Percentiles rank a stretch among this genome's conserved stretches.
Evolutionary conservation across 345 rosid genomes (phyloP).

Genomic region (Litchi chinensis): DNA sequence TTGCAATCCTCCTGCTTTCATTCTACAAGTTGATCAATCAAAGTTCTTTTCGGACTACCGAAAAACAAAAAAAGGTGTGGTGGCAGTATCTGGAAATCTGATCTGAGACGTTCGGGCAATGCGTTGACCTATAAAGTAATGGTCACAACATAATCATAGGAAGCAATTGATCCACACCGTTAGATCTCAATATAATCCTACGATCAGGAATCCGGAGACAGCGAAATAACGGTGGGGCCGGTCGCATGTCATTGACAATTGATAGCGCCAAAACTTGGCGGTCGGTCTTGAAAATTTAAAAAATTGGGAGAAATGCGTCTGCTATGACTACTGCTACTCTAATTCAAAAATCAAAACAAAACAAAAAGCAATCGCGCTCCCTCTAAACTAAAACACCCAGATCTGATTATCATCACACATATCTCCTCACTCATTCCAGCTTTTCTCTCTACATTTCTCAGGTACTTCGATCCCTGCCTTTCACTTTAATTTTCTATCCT

Average conservation of each 20-base stretch:
- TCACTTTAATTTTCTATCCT: background rate
- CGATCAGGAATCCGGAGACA: background rate
- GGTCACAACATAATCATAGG: background rate
- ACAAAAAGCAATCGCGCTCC: background rate
- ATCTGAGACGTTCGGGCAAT: no score
- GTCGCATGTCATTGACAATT: background rate
- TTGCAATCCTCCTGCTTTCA: no score
- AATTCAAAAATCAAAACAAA: slow-evolving; percentile 21
- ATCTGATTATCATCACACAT: background rate
- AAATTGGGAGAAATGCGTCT: slow-evolving; percentile 6
- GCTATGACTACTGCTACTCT: no score
- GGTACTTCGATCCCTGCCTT: slow-evolving; percentile 17
- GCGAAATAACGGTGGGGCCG: background rate
- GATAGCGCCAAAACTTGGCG: slow-evolving; percentile 49
- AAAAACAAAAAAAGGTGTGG: no score
- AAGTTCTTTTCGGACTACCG: no score
- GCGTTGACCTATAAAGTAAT: no score
- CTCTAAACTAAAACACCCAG: slow-evolving; percentile 8
- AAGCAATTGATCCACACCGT: background rate
- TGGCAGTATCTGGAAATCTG: no score
- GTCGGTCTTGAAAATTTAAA: slow-evolving; percentile 23
- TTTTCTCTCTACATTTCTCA: slow-evolving; percentile 16
- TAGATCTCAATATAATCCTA: background rate
- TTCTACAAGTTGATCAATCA: no score
- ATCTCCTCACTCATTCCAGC: background rate